Percentiles rank a stretch among this genome's conserved stretches.
phyloP scores from a whole-genome alignment of 805 yeast genomes.

The Hanseniaspora nectarophila region DNA sequence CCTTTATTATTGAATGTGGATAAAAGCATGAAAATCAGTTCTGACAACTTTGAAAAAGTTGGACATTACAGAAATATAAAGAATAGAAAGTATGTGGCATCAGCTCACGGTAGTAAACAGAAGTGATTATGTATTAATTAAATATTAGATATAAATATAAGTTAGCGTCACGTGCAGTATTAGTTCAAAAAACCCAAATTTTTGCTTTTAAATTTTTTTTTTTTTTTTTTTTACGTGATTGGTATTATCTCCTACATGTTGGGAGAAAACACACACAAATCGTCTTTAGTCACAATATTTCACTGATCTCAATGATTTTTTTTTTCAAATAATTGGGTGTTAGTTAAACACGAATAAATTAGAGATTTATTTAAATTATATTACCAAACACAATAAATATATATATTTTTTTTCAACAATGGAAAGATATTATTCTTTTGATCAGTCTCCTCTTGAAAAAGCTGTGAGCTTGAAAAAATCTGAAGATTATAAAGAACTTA shows the following conservation, averaged over 20 bases:
- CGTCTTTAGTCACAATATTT: not conserved
- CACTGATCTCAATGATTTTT: too few species aligned
- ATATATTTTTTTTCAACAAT: not conserved
- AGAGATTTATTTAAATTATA: conserved; percentile 16
- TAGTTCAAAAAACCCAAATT: too few species aligned
- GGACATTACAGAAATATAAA: conserved; percentile 4
- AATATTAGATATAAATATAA: too few species aligned
- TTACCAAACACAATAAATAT: conserved; percentile 8
- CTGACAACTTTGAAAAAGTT: conserved; percentile 11
- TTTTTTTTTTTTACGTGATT: not conserved
- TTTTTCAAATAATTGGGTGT: not conserved
- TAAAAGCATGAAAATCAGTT: conserved; percentile 11
- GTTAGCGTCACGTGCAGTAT: too few species aligned
- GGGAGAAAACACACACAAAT: not conserved
- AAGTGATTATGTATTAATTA: not conserved
- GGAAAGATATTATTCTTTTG: conserved; percentile 14
- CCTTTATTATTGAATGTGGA: conserved; percentile 4
- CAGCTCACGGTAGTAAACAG: not conserved
- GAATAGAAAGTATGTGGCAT: conserved; percentile 11
- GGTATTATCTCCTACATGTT: too few species aligned
- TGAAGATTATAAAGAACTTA: conserved; percentile 27
- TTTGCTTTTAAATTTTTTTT: too few species aligned
- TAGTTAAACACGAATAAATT: not conserved
- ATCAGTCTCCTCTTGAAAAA: conserved; percentile 25
- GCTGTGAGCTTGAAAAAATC: conserved; percentile 26